Percentiles rank a stretch among this genome's conserved stretches.
Evolutionary conservation across 2,329 filamentous ascomycete genomes (phyloP).

Genomic region (Pseudonectria buxi): DNA sequence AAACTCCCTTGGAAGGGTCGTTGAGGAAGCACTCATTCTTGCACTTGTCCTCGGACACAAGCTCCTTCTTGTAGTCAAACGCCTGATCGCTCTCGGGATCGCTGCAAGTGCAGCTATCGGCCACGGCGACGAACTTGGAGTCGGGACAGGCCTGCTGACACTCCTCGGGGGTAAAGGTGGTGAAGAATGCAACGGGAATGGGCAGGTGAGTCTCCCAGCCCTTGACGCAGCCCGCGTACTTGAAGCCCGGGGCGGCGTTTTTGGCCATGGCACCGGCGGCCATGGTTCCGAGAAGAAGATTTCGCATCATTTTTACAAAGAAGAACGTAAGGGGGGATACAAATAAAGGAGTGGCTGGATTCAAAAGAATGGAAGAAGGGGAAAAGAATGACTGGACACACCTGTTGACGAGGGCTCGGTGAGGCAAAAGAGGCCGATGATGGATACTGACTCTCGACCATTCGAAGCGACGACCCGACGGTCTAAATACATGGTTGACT

Average conservation of each 20-base stretch:
- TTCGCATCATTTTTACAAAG: too few relatives aligned
- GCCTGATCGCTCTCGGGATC: conserved; percentile 1
- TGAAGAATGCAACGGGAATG: conserved; percentile 6
- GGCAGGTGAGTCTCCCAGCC: conserved; percentile 13
- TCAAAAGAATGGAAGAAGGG: too few relatives aligned
- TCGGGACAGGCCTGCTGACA: conserved; percentile 15
- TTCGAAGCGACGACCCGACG: too few relatives aligned
- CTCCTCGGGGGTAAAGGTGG: conserved; percentile 11
- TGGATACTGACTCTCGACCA: too few relatives aligned
- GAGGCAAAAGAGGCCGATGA: too few relatives aligned
- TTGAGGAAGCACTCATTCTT: conserved; percentile 10
- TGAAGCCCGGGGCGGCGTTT: conserved; percentile 10
- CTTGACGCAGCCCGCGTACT: conserved; percentile 25
- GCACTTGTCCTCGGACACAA: conserved; percentile 17
- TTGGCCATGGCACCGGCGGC: conserved; percentile 17
- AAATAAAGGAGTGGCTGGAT: too few relatives aligned
- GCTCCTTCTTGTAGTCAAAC: conserved; percentile 6
- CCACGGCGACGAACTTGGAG: conserved; percentile 18
- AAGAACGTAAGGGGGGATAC: too few relatives aligned
- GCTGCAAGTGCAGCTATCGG: conserved; percentile 18
- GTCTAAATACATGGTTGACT: too few relatives aligned
- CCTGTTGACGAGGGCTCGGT: too few relatives aligned
- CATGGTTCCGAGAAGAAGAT: conserved; percentile 12
- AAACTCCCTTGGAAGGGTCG: conserved; percentile 12
- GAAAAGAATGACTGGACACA: too few relatives aligned